phyloP scores from a whole-genome alignment of 495 filamentous ascomycete genomes.

The Clohesyomyces aquaticus region DNA sequence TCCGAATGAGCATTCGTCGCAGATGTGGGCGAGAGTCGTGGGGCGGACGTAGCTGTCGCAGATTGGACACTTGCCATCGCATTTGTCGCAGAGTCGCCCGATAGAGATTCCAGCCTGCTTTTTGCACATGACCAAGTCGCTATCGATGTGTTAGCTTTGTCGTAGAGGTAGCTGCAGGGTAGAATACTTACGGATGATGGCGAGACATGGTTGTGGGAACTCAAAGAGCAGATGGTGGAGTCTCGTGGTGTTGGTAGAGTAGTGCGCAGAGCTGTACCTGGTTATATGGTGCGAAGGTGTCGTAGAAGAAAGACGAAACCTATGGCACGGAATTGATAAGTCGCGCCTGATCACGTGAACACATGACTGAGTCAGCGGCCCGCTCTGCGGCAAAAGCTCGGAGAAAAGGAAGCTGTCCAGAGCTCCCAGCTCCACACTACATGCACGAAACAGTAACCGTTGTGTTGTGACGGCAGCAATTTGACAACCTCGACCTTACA shows the following conservation, averaged over 20 bases:
- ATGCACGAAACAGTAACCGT: conserved; percentile 1
- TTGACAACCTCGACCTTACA: background rate
- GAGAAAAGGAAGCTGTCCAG: conserved; percentile 3
- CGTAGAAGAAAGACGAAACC: background rate
- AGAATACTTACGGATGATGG: conserved; percentile 70
- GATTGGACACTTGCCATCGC: conserved; percentile 98
- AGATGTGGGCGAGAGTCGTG: conserved; percentile 95
- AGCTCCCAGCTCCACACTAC: conserved; percentile 3
- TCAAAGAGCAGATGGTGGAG: background rate
- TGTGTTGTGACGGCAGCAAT: background rate
- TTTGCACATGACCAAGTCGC: conserved; percentile 99
- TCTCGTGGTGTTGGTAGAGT: background rate
- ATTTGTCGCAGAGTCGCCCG: conserved; percentile 99
- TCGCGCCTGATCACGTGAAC: background rate
- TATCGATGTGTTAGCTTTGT: conserved; percentile 50
- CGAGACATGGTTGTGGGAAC: conserved; percentile 62
- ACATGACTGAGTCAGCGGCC: no score
- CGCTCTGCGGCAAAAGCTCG: background rate
- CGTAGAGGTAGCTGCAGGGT: conserved; percentile 12
- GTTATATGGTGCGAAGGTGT: background rate
- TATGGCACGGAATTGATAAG: background rate
- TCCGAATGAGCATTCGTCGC: conserved; percentile 98
- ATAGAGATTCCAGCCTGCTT: conserved; percentile 98
- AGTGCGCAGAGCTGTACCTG: background rate
- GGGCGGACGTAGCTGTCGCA: conserved; percentile 99